Base-by-base conservation (phyloP, 164 flowering plant species). In the Nelumbo lutea region DNA sequence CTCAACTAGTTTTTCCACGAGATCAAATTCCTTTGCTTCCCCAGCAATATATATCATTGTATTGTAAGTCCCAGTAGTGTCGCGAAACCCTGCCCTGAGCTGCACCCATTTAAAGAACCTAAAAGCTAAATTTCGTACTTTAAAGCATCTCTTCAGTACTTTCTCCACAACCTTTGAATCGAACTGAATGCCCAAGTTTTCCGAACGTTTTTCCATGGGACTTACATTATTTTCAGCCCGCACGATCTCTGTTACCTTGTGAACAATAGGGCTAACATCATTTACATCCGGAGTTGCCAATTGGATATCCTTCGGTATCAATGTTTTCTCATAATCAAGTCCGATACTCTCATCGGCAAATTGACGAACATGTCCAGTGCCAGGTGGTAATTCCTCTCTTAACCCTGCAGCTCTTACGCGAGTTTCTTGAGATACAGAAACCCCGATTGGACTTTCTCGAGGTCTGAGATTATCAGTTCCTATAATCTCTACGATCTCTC, bases 91-190 rank as follows among this genome's bases (percentile, higher is more conserved):
- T 44, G 79, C 74, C 73, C 65, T 74, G 59, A 57, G 59, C 76
- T 81, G 85, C 72, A 86, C 85, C 96, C 94, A 91, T 59, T 80
- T 76, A 73, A 89, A 90, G 81, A 91, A 87, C 79, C 87, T 81
- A 42, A 79, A 57, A 53, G 88, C 97, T 68, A 79, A 83, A 71
- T 78, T 79, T 7, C 96, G 90, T 45, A 86, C 88, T 71, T 86
- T 86, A 64, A 86, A 90, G 79, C 96, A 89, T 78, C 96, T 83
- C 75, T 88, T 88, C 81, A 93, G 69, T 9, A 90, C 96, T 70
- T 81, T 88, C 73, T 85, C 90, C 39, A 89, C 95, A 77, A 87
- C 70, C 66, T 84, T 87, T 10, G 79, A 62, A 73, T 82, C 80
- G 57, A 80, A 77, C 59, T 11, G 62, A 59, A 83, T 45, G 58